These are phyloP conservation scores for Eleusine indica DNA, from an alignment of 176 grass and related monocot genomes.

Conservation along the genomic window DNA sequence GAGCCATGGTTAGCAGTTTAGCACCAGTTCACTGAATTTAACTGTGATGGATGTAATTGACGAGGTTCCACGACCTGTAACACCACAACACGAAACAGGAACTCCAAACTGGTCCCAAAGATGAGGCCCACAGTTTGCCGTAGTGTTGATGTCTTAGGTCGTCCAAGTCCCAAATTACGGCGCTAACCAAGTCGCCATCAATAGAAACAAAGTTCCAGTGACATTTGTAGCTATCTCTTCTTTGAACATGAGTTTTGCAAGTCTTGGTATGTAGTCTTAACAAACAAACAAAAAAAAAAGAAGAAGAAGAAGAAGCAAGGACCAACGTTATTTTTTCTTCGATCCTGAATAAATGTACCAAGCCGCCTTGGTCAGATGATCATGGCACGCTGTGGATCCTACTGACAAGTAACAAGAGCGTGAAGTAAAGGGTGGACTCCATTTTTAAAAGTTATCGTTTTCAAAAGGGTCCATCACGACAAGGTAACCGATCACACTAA, in stretches of 20 bases:
- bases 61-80: too few species aligned
- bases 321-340: background rate
- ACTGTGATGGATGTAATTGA: background rate
- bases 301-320: background rate
- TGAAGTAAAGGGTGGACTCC: slow-evolving; percentile 12
- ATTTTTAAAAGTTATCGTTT: background rate
- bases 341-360: background rate
- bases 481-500: slow-evolving; percentile 2
- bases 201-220: background rate
- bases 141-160: too few species aligned
- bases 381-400: slow-evolving; percentile 10
- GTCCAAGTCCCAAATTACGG: background rate
- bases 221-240: background rate
- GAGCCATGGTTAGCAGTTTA: background rate
- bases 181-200: background rate
- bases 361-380: slow-evolving; percentile 1
- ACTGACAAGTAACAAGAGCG: background rate
- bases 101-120: background rate
- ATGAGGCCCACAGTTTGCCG: too few species aligned
- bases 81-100: background rate
- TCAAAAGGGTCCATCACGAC: background rate
- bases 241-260: background rate
- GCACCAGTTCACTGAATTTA: background rate
- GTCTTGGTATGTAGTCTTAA: background rate
- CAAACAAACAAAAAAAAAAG: background rate